A percentile compares a stretch with the other conserved stretches of the same genome.
These are phyloP conservation scores for Aschersonia sp. DNA, from an alignment of 2,329 filamentous ascomycete species.

Conservation along the genomic window DNA sequence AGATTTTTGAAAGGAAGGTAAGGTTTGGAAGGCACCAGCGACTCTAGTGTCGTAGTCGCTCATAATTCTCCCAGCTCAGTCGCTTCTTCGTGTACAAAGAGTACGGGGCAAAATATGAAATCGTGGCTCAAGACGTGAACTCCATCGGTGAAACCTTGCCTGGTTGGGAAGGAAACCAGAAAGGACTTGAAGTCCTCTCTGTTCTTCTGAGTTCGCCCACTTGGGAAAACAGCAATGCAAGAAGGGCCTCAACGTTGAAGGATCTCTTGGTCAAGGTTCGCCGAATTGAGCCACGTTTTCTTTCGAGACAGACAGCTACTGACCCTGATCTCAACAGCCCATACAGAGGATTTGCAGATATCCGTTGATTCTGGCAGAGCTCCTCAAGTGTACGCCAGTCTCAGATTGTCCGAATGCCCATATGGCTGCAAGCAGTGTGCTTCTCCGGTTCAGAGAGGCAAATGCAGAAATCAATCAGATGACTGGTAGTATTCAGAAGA, in stretches of 20 bases:
- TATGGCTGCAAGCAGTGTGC: conserved; percentile 59
- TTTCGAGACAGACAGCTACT: background rate
- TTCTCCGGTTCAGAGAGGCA: conserved; percentile 57
- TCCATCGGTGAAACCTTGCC: conserved; percentile 52
- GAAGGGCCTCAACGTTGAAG: conserved; percentile 66
- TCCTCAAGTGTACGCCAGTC: conserved; percentile 70
- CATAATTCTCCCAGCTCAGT: conserved; percentile 43
- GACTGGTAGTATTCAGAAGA: conserved; percentile 60
- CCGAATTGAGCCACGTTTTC: background rate
- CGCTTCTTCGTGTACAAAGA: conserved; percentile 82
- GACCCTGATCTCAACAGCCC: conserved; percentile 38
- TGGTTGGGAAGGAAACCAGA: conserved; percentile 68
- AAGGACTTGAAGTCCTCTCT: conserved; percentile 71
- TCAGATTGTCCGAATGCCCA: conserved; percentile 75
- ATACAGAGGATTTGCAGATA: conserved; percentile 90
- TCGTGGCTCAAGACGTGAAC: conserved; percentile 66
- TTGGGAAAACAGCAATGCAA: conserved; percentile 44
- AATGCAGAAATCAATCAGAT: conserved; percentile 72
- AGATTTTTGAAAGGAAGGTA: conserved; percentile 45
- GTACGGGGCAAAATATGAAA: conserved; percentile 79
- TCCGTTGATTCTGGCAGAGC: conserved; percentile 69
- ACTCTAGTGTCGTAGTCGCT: background rate
- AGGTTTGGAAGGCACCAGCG: conserved; percentile 2
- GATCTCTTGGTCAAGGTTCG: conserved; percentile 81
- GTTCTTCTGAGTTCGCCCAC: conserved; percentile 60